Base-by-base conservation (phyloP, 2,329 filamentous ascomycete genomes). In the Aureobasidium mangrovei region DNA sequence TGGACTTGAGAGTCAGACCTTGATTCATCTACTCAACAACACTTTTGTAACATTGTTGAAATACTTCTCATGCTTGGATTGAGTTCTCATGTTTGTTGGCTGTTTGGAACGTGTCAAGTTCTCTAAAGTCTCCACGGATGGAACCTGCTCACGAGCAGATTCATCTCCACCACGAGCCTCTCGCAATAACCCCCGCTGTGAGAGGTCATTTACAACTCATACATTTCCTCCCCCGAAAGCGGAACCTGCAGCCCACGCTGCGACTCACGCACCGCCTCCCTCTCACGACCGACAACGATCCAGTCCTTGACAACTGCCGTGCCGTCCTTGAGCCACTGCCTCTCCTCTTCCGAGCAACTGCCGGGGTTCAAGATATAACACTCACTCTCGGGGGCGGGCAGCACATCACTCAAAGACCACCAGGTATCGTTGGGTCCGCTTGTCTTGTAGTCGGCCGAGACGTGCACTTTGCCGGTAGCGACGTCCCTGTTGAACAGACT, bases 401-500 rank as follows among this genome's bases (percentile, higher is more conserved):
- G 49, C 1, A 65, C 60, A 46, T 66, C 63, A 43, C 60, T 66
- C 58, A 61, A 60, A 56, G 61, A 66, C 60, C 63, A 63, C 64
- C 64, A 66, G 2, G 64, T 61, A 53, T 65, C 58, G n/a, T 51
- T 54, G 3, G 59, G 57, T 4, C 65, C 64, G 10, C 48, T 46
- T 2, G 63, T 66, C 7, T 57, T 52, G 43, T 65, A 65, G 24
- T 60, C 57, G 4, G 48, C 46, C 7, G 43, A 35, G 2, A 59
- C 26, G 29, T 63, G 58, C 9, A 62, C 44, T 31, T 59, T 53
- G 18, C 69, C 69, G 6, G 68, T 69, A 3, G 69, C 64, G 36
- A 71, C 65, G 54, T 70, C 68, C 7, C 41, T 56, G 36, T 64
- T 62, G n/a, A 60, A 63, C 31, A 70, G 42, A 1, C 62, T 62